Evolutionary conservation across 2,329 filamentous ascomycete genomes (phyloP).

Genomic region (Exophiala calicioides): DNA sequence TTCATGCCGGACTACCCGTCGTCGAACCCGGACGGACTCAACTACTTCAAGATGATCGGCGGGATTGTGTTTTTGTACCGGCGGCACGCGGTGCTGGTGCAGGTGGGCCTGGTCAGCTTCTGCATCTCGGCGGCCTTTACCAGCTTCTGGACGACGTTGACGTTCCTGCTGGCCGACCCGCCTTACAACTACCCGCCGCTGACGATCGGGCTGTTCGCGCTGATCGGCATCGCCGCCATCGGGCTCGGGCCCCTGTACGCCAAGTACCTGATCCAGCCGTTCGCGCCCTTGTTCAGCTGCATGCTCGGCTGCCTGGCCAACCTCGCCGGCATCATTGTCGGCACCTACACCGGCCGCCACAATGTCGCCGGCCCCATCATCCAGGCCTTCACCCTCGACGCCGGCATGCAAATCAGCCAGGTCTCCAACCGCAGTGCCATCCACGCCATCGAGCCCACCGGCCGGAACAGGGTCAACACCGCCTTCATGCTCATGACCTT

Average conservation of each 20-base stretch:
- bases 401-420: conserved; percentile 71
- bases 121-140: conserved; percentile 64
- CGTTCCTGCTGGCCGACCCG: conserved; percentile 70
- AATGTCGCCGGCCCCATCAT: conserved; percentile 71
- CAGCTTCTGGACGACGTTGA: conserved; percentile 72
- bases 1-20: conserved; percentile 81
- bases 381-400: conserved; percentile 69
- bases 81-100: conserved; percentile 67
- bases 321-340: conserved; percentile 64
- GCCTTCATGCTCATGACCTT: conserved; percentile 79
- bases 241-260: conserved; percentile 69
- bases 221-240: conserved; percentile 74
- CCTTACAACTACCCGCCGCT: conserved; percentile 70
- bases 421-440: conserved; percentile 72
- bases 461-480: conserved; percentile 75
- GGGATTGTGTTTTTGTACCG: conserved; percentile 65
- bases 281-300: conserved; percentile 65
- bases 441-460: conserved; percentile 69
- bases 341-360: conserved; percentile 67
- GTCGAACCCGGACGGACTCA: conserved; percentile 62
- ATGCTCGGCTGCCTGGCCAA: conserved; percentile 62
- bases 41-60: conserved; percentile 56
- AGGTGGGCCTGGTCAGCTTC: conserved; percentile 68
- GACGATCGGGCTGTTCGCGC: conserved; percentile 73
- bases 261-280: conserved; percentile 66